Evolutionary conservation across 208 protist species (phyloP), one percentile per base, ranked within the genome.

Genomic region (Willaertia magna): DNA sequence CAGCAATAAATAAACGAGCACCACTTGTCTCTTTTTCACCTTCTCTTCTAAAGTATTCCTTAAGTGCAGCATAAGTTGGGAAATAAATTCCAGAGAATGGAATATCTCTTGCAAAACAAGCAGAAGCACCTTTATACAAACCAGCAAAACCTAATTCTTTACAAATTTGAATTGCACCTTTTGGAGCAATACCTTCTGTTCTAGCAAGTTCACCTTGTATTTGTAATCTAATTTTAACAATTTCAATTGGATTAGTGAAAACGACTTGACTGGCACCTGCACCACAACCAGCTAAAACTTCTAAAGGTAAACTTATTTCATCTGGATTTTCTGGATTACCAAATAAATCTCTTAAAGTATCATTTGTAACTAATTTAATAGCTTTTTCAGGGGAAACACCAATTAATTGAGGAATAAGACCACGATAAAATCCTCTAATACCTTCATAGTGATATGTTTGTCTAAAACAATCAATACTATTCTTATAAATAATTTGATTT

Each of bases 31-130:
- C 88, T 43, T 88, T 39, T 26, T 49, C 46, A 42, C 46, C 78
- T 48, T 55, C 44, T 42, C 39, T 34, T 86, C 12, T 88, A 4
- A 93, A 47, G 0, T 67, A 11, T 42, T 83, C 55, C 74, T 93
- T 93, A 30, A 91, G 85, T 51, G 87, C 82, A 16, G 89, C 91
- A 76, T 92, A 93, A 4, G 75, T 74, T n/a, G 91, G 91, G 87
- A 93, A 93, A 67, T 90, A 93, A 46, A 93, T 92, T 44, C 74
- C 89, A 43, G 88, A 91, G 86, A 93, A 93, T 79, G 91, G 91
- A 39, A 92, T 87, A 59, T 93, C 91, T 34, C 91, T 74, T 2
- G 90, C 39, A 34, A 93, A 74, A 76, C 90, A 92, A 4, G 90
- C 91, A 42, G 85, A 49, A 16, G 90, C 85, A 26, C 91, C 91